phyloP scores from a whole-genome alignment of 129 eudicot genomes.

The Calendula officinalis region DNA sequence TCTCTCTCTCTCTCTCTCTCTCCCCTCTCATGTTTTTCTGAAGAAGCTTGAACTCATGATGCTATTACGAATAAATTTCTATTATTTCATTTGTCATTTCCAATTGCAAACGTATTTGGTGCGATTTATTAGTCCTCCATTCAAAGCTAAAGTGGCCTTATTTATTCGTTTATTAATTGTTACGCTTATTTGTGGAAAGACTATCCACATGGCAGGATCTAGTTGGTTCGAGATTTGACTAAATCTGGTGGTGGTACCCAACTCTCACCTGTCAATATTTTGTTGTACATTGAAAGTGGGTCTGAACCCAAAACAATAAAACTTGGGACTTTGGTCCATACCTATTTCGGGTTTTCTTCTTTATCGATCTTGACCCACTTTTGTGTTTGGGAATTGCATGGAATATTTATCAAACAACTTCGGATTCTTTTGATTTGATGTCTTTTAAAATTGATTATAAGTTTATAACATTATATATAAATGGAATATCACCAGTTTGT shows the following conservation, averaged over 20 bases:
- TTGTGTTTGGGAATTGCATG: constrained; percentile 14
- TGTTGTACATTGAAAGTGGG: constrained; percentile 32
- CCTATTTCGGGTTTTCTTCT: constrained; percentile 30
- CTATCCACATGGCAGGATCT: constrained; percentile 14
- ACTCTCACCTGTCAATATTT: constrained; percentile 34
- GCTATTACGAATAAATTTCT: too few relatives aligned
- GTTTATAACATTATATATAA: background rate
- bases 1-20: too few relatives aligned
- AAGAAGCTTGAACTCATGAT: too few relatives aligned
- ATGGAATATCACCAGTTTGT: too few relatives aligned
- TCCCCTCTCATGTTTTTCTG: too few relatives aligned
- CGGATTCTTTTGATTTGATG: background rate
- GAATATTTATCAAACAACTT: background rate
- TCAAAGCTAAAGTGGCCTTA: constrained; percentile 34
- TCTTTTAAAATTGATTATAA: background rate
- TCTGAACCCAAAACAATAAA: constrained; percentile 27
- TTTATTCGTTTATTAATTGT: constrained; percentile 32
- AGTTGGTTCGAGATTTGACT: constrained; percentile 25
- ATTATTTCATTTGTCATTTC: too few relatives aligned
- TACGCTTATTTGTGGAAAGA: constrained; percentile 10
- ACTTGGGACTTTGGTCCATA: constrained; percentile 32
- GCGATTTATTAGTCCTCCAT: constrained; percentile 33
- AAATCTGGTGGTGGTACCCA: constrained; percentile 29
- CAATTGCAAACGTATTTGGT: constrained; percentile 10
- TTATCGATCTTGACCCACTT: constrained; percentile 33